Base-by-base conservation (phyloP, 2,329 filamentous ascomycete species). In the Diaporthe vaccinii region DNA sequence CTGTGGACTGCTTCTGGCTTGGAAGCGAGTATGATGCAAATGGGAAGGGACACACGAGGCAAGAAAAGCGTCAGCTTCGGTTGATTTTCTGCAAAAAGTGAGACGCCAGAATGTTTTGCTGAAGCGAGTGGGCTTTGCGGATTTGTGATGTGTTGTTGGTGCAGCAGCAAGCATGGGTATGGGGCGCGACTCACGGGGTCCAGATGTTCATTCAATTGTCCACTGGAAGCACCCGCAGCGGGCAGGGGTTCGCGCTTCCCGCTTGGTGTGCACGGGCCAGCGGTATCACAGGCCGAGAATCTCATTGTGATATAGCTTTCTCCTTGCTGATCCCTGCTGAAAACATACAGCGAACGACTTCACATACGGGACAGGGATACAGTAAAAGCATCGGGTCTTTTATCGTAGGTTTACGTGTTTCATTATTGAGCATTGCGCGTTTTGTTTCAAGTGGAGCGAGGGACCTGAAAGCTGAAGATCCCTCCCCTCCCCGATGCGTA, bases 101-200 rank as follows among this genome's bases (percentile, higher is more conserved):
- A 53, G 31, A 36, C 55, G 31, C 34, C 46, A 53, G 65, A 41
- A 55, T 69, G 65, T 55, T 55, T 34, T 55, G 36, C 34, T 22
- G 46, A 15, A 55, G 62, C 62, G 22, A 51, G 28, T 51, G 31
- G 22, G 62, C n/a, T n/a, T n/a, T 51, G 62, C 28, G 65, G 34
- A 14, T 55, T 20, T 69, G 65, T 55, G 49, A 67, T 51, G 44
- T 49, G 31, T 68, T 69, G 49, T 41, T 69, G 65, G 49, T 55
- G 49, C 25, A 31, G 39, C 34, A 28, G 36, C 62, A n/a, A 36
- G 31, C 20, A 34, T 57, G 55, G 28, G 25, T 34, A 57, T 34
- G 41, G 62, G 44, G 62, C 44, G 44, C 62, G 62, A 68, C 62
- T 44, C n/a, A 62, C 62, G 17, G 62, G 62, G 44, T 51, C 62